These are phyloP conservation scores for Tolypocladium inflatum DNA, from an alignment of 2,329 filamentous ascomycete genomes.

Conservation along the genomic window DNA sequence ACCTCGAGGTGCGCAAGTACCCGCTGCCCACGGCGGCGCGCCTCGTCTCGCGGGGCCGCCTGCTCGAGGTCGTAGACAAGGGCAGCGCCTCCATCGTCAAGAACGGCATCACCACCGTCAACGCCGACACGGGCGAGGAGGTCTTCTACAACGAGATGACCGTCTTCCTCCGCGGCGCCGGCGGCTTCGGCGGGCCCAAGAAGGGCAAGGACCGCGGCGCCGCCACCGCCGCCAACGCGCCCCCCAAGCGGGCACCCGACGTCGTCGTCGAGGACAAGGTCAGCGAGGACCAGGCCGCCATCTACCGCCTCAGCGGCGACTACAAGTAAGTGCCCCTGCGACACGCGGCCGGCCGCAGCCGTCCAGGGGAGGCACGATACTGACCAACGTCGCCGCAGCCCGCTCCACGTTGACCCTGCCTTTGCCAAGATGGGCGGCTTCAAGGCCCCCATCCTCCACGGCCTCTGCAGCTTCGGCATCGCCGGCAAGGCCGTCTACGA, in stretches of 20 bases:
- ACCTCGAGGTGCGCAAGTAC: slow-evolving; percentile 86
- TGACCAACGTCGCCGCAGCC: slow-evolving; percentile 30
- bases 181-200: slow-evolving; percentile 78
- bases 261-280: slow-evolving; percentile 78
- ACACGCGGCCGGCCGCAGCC: neutral
- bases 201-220: slow-evolving; percentile 72
- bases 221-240: slow-evolving; percentile 68
- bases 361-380: neutral
- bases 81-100: slow-evolving; percentile 80
- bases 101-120: slow-evolving; percentile 69
- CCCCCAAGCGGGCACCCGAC: slow-evolving; percentile 70
- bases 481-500: slow-evolving; percentile 84
- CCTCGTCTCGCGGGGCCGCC: slow-evolving; percentile 64
- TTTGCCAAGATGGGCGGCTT: slow-evolving; percentile 96
- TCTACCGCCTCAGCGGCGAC: slow-evolving; percentile 91
- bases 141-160: slow-evolving; percentile 95
- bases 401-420: slow-evolving; percentile 86
- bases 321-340: slow-evolving; percentile 52
- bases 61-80: slow-evolving; percentile 95
- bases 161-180: slow-evolving; percentile 85
- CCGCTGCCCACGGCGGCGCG: slow-evolving; percentile 79
- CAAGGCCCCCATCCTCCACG: slow-evolving; percentile 88
- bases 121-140: slow-evolving; percentile 77
- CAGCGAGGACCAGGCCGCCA: slow-evolving; percentile 78
- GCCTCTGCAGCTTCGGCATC: slow-evolving; percentile 91